Base-by-base conservation (phyloP, 23 red algal species). In the Cyanidioschyzon merolae region DNA sequence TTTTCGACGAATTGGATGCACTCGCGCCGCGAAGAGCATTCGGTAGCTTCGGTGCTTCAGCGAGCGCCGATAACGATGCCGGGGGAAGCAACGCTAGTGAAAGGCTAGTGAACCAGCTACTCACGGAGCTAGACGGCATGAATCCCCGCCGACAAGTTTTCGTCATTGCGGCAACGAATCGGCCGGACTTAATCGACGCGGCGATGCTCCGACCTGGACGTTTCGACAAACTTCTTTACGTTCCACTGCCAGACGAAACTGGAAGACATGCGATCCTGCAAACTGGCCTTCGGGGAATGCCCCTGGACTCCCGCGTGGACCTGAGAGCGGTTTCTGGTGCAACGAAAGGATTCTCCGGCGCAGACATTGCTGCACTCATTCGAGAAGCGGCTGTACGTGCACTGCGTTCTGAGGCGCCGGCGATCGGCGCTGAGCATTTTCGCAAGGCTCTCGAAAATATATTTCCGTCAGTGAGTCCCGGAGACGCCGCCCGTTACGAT, bases 1-100 rank as follows among this genome's bases (percentile, higher is more conserved):
- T 98, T 79, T 98, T 98, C 83, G 94, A 98, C 50, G 94, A 98
- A 58, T 67, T 98, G 25, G 94, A 98, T 67, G 94, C 94, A 35
- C 80, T 98, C 1, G 94, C 94, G 18, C 85, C 94, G 39, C 68
- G 88, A 7, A 84, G 94, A 25, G 82, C 86, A 58, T 24, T 35
- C 0, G 84, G 68, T 2, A 24, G 27, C 38, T 58, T 26, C 57
- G 34, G 29, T 27, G 75, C 29, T 2, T 57, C 58, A 29, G 50
- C 32, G 0, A 76, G 58, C 17, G 37, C 39, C 1, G 92, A 87
- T 15, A 54, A 54, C 45, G 63, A 57, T 25, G 85, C 79, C 26
- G 76, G 59, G 29, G 40, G 36, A 25, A 76, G 76, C 36, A 83
- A 79, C 30, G 86, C 90, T 37, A 58, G 81, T 2, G 85, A 98